Evolutionary conservation across 2,329 filamentous ascomycete species (phyloP).

Genomic region (Penicillium expansum): DNA sequence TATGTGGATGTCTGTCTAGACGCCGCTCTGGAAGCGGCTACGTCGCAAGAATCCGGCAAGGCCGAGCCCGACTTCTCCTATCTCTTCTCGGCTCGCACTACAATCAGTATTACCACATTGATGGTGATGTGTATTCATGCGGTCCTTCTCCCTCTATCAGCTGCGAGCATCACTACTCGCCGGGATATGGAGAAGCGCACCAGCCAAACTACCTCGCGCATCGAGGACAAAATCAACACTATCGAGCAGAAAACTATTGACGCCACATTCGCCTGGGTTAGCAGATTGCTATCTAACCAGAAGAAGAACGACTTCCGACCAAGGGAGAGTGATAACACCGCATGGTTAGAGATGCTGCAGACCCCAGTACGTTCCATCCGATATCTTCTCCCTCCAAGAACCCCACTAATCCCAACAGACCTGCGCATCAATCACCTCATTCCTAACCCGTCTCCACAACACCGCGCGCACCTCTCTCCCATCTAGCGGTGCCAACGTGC

Average conservation of each 20-base stretch:
- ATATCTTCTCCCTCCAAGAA: background rate
- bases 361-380: slow-evolving; percentile 54
- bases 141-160: slow-evolving; percentile 83
- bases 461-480: slow-evolving; percentile 64
- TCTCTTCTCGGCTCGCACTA: slow-evolving; percentile 72
- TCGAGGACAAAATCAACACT: slow-evolving; percentile 78
- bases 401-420: slow-evolving; percentile 48
- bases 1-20: slow-evolving; percentile 66
- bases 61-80: slow-evolving; percentile 85
- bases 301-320: slow-evolving; percentile 89
- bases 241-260: slow-evolving; percentile 69
- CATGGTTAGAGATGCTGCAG: slow-evolving; percentile 70
- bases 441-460: slow-evolving; percentile 67
- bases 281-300: slow-evolving; percentile 69
- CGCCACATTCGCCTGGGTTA: slow-evolving; percentile 72
- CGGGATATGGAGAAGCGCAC: slow-evolving; percentile 85
- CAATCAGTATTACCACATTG: slow-evolving; percentile 85
- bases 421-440: slow-evolving; percentile 75
- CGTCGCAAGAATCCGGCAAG: slow-evolving; percentile 73
- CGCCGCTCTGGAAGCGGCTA: slow-evolving; percentile 70
- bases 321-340: slow-evolving; percentile 65
- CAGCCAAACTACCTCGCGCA: slow-evolving; percentile 67
- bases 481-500: slow-evolving; percentile 68
- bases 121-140: slow-evolving; percentile 91
- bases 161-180: slow-evolving; percentile 84